Evolutionary conservation across 2,329 filamentous ascomycete species (phyloP).

Genomic region (Beauveria brongniartii): DNA sequence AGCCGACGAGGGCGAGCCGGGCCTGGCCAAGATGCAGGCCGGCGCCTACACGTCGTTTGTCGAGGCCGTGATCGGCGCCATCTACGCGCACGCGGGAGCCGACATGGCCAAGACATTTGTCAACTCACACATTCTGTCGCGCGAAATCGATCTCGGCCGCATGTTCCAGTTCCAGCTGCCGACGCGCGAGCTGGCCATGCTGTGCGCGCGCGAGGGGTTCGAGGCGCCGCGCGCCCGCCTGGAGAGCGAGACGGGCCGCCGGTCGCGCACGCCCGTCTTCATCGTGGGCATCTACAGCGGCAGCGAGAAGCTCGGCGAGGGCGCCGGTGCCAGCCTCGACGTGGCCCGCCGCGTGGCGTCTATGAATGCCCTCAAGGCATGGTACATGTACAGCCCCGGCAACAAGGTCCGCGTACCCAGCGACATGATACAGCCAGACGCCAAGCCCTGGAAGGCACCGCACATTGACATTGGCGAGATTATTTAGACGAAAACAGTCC

Average conservation of each 20-base stretch:
- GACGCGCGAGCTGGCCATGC: slow-evolving; percentile 69
- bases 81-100: slow-evolving; percentile 79
- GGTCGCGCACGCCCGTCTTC: slow-evolving; percentile 79
- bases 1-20: slow-evolving; percentile 22
- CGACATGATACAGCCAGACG: slow-evolving; percentile 55
- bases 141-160: slow-evolving; percentile 64
- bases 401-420: slow-evolving; percentile 58
- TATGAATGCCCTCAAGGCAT: slow-evolving; percentile 79
- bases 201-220: slow-evolving; percentile 87
- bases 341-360: slow-evolving; percentile 72
- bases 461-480: slow-evolving; percentile 67
- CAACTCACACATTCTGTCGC: slow-evolving; percentile 71
- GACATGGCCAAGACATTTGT: slow-evolving; percentile 76
- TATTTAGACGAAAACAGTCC: slow-evolving; percentile 30
- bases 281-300: slow-evolving; percentile 93
- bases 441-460: slow-evolving; percentile 56
- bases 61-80: slow-evolving; percentile 70
- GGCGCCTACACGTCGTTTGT: slow-evolving; percentile 68
- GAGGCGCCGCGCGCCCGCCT: slow-evolving; percentile 79
- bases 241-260: slow-evolving; percentile 81
- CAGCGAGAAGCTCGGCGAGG: slow-evolving; percentile 85
- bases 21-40: slow-evolving; percentile 63
- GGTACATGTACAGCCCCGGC: slow-evolving; percentile 90
- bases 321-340: slow-evolving; percentile 67
- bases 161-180: slow-evolving; percentile 83